Conservation (phyloP, 129 eudicot genomes). For the Tagetes patula region DNA sequence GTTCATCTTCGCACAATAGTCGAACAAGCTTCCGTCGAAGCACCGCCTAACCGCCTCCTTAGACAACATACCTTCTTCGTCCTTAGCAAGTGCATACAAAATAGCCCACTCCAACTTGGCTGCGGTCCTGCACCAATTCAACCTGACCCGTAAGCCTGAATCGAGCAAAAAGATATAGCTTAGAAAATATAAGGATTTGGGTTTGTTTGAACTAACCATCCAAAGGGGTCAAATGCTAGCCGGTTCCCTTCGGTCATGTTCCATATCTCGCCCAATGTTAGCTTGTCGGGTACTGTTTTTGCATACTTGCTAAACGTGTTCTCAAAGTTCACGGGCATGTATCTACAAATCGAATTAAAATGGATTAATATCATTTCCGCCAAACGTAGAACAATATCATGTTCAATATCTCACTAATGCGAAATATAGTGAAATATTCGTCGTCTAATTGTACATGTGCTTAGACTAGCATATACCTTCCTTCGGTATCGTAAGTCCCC, state of each 20-base stretch:
- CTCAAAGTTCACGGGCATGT: conserved; percentile 67
- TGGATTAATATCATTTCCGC: background rate
- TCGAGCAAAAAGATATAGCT: background rate
- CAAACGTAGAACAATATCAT: too few species aligned
- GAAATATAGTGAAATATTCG: too few species aligned
- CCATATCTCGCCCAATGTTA: conserved; percentile 71
- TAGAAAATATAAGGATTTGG: too few species aligned
- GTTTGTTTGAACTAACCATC: conserved; percentile 43
- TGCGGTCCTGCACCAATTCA: conserved; percentile 37
- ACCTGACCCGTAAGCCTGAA: background rate
- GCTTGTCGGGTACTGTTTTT: conserved; percentile 63
- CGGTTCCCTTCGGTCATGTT: conserved; percentile 83
- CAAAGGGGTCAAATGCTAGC: conserved; percentile 56
- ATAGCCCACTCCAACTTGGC: conserved; percentile 53
- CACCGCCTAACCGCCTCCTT: conserved; percentile 68
- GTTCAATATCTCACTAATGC: too few species aligned
- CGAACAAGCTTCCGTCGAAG: conserved; percentile 65
- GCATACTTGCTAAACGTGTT: conserved; percentile 86
- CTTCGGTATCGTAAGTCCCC: conserved; percentile 69
- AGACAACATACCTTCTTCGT: conserved; percentile 56
- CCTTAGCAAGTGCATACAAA: conserved; percentile 51
- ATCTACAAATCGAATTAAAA: conserved; percentile 41
- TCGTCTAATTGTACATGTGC: too few species aligned
- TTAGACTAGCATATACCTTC: conserved; percentile 47
- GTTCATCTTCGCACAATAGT: conserved; percentile 53